Percentiles rank a stretch among this genome's conserved stretches.
Conservation (phyloP, 768 basidiomycete species). For the Mycena epipterygia region DNA sequence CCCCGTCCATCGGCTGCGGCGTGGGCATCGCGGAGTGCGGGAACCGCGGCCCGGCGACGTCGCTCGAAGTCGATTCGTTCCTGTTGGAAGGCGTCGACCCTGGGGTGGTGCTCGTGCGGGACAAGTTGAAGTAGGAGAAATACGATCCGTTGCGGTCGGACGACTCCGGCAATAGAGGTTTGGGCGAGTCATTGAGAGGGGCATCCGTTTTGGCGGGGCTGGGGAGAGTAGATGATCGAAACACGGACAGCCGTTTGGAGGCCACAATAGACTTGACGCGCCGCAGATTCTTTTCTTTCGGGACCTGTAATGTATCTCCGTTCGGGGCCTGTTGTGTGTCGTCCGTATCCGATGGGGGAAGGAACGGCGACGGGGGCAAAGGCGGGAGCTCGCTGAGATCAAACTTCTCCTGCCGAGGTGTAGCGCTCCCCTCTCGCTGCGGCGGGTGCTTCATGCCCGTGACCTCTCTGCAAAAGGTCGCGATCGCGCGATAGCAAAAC, state of each 20-base stretch:
- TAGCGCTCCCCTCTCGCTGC: conserved; percentile 29
- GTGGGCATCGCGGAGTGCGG: conserved; percentile 29
- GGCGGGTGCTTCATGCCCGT: conserved; percentile 60
- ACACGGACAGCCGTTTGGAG: conserved; percentile 21
- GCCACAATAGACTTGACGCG: conserved; percentile 23
- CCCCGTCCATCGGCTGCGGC: conserved; percentile 30
- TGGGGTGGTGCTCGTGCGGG: conserved; percentile 1
- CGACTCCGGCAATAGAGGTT: neutral
- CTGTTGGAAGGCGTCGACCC: conserved; percentile 23
- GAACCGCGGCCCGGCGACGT: conserved; percentile 55
- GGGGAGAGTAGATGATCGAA: conserved; percentile 30
- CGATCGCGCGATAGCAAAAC: conserved; percentile 84
- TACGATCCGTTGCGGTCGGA: conserved; percentile 13
- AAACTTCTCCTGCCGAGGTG: conserved; percentile 16
- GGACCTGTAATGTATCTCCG: neutral
- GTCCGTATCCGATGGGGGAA: neutral
- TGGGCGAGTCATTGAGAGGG: neutral
- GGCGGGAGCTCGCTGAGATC: conserved; percentile 31
- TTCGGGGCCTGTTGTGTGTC: neutral
- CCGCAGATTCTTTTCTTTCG: conserved; percentile 4
- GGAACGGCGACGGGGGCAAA: conserved; percentile 24
- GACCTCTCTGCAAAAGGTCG: conserved; percentile 76
- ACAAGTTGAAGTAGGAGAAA: conserved; percentile 21
- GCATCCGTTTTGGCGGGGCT: neutral
- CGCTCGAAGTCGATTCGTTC: conserved; percentile 39